A percentile compares a stretch with the other conserved stretches of the same genome.
These are phyloP conservation scores for Phaffomyces antillensis DNA, from an alignment of 805 yeast species.

Conservation along the genomic window DNA sequence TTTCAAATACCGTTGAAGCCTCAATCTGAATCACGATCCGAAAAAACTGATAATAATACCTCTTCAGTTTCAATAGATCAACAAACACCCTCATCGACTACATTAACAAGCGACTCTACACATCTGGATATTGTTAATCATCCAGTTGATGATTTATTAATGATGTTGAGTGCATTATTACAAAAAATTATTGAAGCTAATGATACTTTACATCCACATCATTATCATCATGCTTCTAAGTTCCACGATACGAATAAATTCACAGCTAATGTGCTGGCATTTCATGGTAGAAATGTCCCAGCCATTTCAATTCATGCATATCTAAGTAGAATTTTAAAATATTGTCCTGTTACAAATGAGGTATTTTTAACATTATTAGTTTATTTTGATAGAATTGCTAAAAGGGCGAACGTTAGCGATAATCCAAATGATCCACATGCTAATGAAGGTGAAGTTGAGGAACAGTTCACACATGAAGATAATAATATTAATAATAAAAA, in stretches of 20 bases:
- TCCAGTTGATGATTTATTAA: conserved; percentile 71
- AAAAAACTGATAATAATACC: no score
- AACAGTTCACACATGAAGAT: conserved; percentile 10
- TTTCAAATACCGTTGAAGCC: conserved; percentile 13
- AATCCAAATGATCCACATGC: conserved; percentile 4
- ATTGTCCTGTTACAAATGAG: conserved; percentile 98
- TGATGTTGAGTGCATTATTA: conserved; percentile 79
- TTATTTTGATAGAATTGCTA: conserved; percentile 90
- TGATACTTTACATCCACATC: conserved; percentile 69
- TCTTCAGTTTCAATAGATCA: neutral
- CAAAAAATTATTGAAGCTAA: conserved; percentile 87
- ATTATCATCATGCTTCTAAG: conserved; percentile 23
- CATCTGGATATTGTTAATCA: conserved; percentile 61
- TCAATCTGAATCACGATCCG: neutral
- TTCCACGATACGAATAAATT: conserved; percentile 35
- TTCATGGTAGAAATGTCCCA: conserved; percentile 94
- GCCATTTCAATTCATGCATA: conserved; percentile 91
- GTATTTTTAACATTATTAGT: conserved; percentile 86
- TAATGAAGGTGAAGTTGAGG: conserved; percentile 17
- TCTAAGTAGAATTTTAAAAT: conserved; percentile 81
- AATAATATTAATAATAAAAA: neutral
- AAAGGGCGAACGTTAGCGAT: conserved; percentile 57
- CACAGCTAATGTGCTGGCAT: conserved; percentile 70
- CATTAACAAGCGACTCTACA: conserved; percentile 1
- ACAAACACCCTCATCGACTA: conserved; percentile 5